phyloP scores from a whole-genome alignment of 345 rosid species.

The Iberis pinnata region DNA sequence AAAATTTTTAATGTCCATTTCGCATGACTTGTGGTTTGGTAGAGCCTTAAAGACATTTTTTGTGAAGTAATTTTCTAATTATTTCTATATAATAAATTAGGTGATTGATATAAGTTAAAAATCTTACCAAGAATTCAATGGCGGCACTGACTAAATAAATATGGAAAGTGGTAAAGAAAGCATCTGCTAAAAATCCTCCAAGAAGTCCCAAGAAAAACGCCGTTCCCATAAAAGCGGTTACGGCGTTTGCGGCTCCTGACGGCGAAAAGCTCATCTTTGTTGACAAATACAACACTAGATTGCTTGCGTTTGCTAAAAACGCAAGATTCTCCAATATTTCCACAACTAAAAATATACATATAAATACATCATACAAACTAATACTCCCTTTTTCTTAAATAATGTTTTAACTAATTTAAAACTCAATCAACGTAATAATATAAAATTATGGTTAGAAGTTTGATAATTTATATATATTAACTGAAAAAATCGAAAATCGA shows the following conservation, averaged over 20 bases:
- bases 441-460: no score
- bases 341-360: conserved; percentile 40
- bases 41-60: no score
- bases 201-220: conserved; percentile 78
- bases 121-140: conserved; percentile 59
- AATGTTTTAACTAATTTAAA: no score
- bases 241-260: conserved; percentile 65
- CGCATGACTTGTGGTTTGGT: conserved; percentile 18
- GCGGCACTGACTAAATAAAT: conserved; percentile 65
- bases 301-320: conserved; percentile 84
- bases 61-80: no score
- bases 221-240: conserved; percentile 89
- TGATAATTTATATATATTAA: no score
- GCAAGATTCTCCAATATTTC: conserved; percentile 89
- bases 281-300: conserved; percentile 71
- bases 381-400: no score
- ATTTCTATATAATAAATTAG: no score
- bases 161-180: conserved; percentile 57
- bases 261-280: conserved; percentile 76
- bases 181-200: conserved; percentile 82
- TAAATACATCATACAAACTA: background rate
- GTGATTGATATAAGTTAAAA: no score
- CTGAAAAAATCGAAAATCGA: no score
- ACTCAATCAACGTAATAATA: no score
- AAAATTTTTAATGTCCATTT: background rate